phyloP scores from a whole-genome alignment of 2,329 filamentous ascomycete genomes.

The Pyricularia grisea region DNA sequence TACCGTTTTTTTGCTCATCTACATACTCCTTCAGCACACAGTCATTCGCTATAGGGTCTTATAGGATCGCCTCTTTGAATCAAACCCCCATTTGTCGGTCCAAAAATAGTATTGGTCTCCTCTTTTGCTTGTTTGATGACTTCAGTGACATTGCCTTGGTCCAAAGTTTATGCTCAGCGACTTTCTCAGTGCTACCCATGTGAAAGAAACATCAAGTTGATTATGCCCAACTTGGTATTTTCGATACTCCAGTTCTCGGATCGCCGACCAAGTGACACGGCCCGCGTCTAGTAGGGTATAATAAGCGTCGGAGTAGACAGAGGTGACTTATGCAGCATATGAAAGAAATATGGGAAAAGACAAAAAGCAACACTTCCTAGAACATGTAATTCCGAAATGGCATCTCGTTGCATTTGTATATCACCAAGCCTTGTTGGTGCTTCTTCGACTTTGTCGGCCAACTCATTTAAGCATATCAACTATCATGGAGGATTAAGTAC shows the following conservation, averaged over 20 bases:
- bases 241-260: not conserved
- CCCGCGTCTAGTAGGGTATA: too few species aligned
- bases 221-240: not conserved
- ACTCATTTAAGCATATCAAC: too few species aligned
- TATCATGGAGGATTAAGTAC: too few species aligned
- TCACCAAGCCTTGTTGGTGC: too few species aligned
- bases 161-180: not conserved
- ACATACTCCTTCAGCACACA: not conserved
- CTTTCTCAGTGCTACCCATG: not conserved
- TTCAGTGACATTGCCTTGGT: not conserved
- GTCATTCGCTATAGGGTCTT: not conserved
- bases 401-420: too few species aligned
- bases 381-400: too few species aligned
- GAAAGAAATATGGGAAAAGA: too few species aligned
- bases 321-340: too few species aligned
- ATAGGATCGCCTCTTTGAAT: not conserved
- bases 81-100: not conserved
- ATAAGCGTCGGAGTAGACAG: too few species aligned
- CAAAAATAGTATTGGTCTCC: not conserved
- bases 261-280: too few species aligned
- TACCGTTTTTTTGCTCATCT: not conserved
- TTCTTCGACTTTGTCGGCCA: too few species aligned
- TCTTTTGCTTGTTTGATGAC: not conserved
- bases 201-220: not conserved
- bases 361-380: too few species aligned